A percentile compares a stretch with the other conserved stretches of the same genome.
Conservation (phyloP, 2,329 filamentous ascomycete species). For the Trichophyton simii region DNA sequence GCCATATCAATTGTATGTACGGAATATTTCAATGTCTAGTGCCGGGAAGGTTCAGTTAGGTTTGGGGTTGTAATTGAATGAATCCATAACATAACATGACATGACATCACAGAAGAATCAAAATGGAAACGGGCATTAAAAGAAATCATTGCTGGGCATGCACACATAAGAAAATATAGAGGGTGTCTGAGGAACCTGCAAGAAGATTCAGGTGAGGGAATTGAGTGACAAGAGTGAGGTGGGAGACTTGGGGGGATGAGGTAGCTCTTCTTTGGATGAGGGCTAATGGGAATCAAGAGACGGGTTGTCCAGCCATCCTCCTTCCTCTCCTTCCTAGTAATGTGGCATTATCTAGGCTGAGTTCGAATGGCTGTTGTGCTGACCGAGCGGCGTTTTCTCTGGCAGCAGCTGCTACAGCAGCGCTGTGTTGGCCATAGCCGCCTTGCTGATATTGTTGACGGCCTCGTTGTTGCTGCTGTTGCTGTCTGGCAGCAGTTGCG, state of each 20-base stretch:
- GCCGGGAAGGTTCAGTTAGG: neutral
- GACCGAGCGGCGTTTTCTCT: constrained; percentile 63
- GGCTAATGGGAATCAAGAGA: neutral
- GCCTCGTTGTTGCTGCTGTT: constrained; percentile 37
- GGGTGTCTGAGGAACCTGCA: neutral
- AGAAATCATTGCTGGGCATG: neutral
- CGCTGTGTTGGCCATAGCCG: constrained; percentile 82
- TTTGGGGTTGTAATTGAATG: neutral
- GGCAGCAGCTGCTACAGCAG: constrained; percentile 70
- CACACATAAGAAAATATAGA: neutral
- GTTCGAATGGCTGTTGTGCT: constrained; percentile 75
- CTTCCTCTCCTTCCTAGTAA: constrained; percentile 58
- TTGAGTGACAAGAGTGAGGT: neutral
- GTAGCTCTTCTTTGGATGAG: neutral
- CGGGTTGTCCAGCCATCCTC: constrained; percentile 10
- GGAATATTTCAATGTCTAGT: neutral
- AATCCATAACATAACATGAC: neutral
- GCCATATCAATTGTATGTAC: neutral
- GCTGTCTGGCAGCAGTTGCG: constrained; percentile 28
- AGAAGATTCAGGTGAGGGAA: neutral
- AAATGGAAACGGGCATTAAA: neutral
- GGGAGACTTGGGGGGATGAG: neutral
- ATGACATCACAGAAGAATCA: neutral
- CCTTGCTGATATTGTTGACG: constrained; percentile 37
- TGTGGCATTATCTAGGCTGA: constrained; percentile 83